These are phyloP conservation scores for Xerocomus amazonicus DNA, from an alignment of 1,284 basidiomycete species.

Conservation along the genomic window DNA sequence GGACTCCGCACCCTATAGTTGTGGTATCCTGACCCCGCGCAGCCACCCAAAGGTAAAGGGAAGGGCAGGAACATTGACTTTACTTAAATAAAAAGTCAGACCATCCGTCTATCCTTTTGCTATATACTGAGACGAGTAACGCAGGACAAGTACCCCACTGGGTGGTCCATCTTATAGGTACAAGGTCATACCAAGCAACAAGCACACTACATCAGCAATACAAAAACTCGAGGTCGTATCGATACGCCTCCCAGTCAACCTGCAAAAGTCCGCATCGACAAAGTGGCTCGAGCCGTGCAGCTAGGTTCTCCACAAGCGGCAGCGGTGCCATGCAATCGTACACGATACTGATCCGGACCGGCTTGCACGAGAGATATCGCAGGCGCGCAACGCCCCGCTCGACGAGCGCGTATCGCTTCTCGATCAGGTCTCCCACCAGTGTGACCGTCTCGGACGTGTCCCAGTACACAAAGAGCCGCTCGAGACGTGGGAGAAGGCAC, in stretches of 20 bases:
- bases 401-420: constrained; percentile 17
- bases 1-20: too few species aligned
- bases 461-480: constrained; percentile 24
- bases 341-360: constrained; percentile 10
- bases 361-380: constrained; percentile 23
- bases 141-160: too few species aligned
- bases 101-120: too few species aligned
- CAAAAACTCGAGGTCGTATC: constrained; percentile 23
- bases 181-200: background rate
- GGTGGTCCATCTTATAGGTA: too few species aligned
- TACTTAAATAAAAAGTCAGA: too few species aligned
- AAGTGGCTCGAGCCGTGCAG: constrained; percentile 19
- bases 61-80: too few species aligned
- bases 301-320: constrained; percentile 18
- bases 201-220: constrained; percentile 8
- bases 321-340: constrained; percentile 20
- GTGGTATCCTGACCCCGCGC: too few species aligned
- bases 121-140: too few species aligned
- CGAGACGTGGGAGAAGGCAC: constrained; percentile 22
- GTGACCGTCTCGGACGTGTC: constrained; percentile 26
- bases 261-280: constrained; percentile 19
- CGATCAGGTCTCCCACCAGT: constrained; percentile 28
- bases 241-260: constrained; percentile 26
- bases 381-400: constrained; percentile 18
- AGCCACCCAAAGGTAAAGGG: too few species aligned